Conservation (phyloP, 2,329 filamentous ascomycete genomes). For the Pestalotiopsis sp. region DNA sequence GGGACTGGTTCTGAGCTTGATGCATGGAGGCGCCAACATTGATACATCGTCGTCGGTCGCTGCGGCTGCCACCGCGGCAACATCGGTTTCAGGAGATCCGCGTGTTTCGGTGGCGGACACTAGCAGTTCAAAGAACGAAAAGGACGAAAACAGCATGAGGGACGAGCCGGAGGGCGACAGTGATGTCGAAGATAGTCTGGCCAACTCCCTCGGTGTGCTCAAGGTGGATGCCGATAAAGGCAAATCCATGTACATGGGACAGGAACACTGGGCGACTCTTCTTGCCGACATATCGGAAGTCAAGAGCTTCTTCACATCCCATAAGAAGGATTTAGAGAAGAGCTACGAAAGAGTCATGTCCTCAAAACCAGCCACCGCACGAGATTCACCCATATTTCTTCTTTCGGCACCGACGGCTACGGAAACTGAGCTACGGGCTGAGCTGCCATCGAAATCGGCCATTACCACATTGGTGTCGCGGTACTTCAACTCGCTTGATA, state of each 20-base stretch:
- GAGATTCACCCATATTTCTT: constrained; percentile 75
- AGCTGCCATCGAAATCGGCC: constrained; percentile 78
- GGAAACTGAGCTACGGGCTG: constrained; percentile 76
- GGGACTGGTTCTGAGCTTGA: constrained; percentile 86
- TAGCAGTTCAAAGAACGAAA: constrained; percentile 51
- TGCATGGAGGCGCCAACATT: constrained; percentile 76
- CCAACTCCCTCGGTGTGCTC: constrained; percentile 77
- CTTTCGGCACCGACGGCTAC: constrained; percentile 74
- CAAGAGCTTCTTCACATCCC: constrained; percentile 82
- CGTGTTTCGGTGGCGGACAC: constrained; percentile 45
- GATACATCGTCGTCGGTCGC: constrained; percentile 39
- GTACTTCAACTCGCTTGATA: constrained; percentile 85
- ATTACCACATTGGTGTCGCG: constrained; percentile 85
- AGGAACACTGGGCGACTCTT: constrained; percentile 82
- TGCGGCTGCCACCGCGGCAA: constrained; percentile 27
- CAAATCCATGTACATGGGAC: constrained; percentile 80
- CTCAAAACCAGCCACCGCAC: constrained; percentile 62
- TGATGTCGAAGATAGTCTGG: constrained; percentile 69
- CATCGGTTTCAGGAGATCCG: constrained; percentile 25
- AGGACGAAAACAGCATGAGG: constrained; percentile 54
- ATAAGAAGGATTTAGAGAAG: constrained; percentile 87
- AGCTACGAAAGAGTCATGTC: constrained; percentile 77
- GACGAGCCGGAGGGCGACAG: constrained; percentile 63
- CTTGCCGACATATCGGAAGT: constrained; percentile 87
- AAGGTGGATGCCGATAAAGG: constrained; percentile 79